Evolutionary conservation across 108 stramenopile species (phyloP), one percentile per base, ranked within the genome.

Genomic region (Craspedostauros australis): DNA sequence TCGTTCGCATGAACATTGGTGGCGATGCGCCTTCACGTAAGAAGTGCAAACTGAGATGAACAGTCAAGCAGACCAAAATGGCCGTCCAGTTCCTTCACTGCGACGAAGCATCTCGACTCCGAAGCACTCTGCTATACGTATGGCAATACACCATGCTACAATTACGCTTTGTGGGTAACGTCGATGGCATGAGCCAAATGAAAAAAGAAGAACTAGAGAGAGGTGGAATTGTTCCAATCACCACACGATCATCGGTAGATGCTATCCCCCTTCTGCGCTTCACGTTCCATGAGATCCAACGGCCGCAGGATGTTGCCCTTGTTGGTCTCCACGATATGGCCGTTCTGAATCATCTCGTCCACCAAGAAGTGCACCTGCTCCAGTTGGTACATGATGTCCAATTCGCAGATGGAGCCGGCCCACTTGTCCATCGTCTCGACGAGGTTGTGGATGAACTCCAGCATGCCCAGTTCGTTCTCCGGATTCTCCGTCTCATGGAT

Each of bases 381-480:
- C 50, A 97, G 46, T 57, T 95, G 93, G 67, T 95, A 97, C 93
- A 97, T 97, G 49, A 97, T 94, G 67, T 97, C 96, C 39, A 97
- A 78, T 60, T 94, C 91, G 52, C 92, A 94, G 64, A 89, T 85
- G 16, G 39, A 42, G 39, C 58, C 83, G 21, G 82, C 80, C 84
- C 82, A 88, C 39, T 77, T 76, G 70, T 93, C 95, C 76, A 93
- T 83, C 1, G 90, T 91, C 63, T 94, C 93, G 19, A 95, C 96
- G 22, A 95, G 75, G 29, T 71, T 72, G 72, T 97, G 96, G 60
- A 97, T 95, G 54, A 95, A 95, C 75, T 97, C 96, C 49, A 97
- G 68, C 57, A 95, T 68, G 8, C 92, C 93, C 41, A 97, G 70
- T 76, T 97, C 96, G 68, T 97, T 97, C 66, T 94, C 86, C 32